phyloP scores from a whole-genome alignment of 345 rosid species.

The Eucalyptus dawsonii region DNA sequence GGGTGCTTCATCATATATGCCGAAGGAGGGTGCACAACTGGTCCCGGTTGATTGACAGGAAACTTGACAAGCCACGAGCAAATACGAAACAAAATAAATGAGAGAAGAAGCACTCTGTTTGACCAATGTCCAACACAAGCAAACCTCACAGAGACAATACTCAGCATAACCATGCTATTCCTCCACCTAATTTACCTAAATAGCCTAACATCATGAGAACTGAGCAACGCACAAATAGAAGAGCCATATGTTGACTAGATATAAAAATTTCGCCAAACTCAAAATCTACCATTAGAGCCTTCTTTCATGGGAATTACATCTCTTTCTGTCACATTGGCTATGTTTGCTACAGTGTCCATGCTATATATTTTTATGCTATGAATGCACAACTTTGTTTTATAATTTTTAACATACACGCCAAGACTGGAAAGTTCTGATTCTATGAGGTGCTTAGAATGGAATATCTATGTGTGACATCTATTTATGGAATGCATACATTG shows the following conservation, averaged over 20 bases:
- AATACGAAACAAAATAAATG: neutral
- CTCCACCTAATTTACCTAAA: neutral
- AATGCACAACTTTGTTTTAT: neutral
- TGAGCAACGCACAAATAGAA: neutral
- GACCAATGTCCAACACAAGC: neutral
- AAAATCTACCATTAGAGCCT: neutral
- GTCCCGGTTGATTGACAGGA: constrained; percentile 40
- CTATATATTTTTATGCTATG: neutral
- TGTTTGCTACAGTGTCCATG: neutral
- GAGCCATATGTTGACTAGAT: neutral
- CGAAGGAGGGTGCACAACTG: constrained; percentile 32
- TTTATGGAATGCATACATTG: neutral
- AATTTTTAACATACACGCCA: neutral
- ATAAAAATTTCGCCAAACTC: neutral
- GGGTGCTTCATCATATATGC: constrained; percentile 26
- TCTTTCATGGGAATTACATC: neutral
- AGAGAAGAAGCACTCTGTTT: neutral
- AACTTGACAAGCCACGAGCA: constrained; percentile 31
- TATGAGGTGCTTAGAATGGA: neutral
- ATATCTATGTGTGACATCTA: neutral
- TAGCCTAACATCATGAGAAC: neutral
- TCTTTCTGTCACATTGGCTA: neutral
- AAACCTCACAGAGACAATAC: neutral
- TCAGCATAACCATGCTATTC: neutral
- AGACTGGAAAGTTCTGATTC: neutral